Evolutionary conservation across 2,329 filamentous ascomycete species (phyloP), one percentile per base, ranked within the genome.

Genomic region (Fusarium redolens): DNA sequence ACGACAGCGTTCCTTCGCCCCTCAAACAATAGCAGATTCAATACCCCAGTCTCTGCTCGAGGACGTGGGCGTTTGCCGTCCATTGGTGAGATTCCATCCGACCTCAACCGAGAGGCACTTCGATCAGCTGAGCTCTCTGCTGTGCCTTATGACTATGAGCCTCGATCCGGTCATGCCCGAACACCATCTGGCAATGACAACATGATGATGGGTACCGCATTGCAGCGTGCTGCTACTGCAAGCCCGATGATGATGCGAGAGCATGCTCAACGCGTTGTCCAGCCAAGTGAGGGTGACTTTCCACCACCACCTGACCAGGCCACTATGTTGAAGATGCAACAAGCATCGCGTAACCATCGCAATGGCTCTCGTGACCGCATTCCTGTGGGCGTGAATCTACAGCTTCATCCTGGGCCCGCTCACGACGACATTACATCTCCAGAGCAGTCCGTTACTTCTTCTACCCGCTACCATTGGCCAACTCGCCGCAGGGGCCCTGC

Each of bases 281-380:
- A 68, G 44, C 67, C 72, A 41, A 65, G 52, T 31, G 73, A 77
- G 82, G 79, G 77, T 57, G 71, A 82, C 83, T 47, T 85, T 85
- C 86, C 93, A 12, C 92, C 93, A 1, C 94, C 94, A 3, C 83
- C 83, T 3, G 80, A 83, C 56, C 20, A 93, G 88, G 38, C 89
- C 86, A 13, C 89, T 87, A 28, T 92, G 89, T 55, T 88, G 88
- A 61, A 91, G 54, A 90, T 92, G 82, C 78, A 83, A 35, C 88
- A 91, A 60, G 85, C 90, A 50, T 86, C 86, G 11, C 84, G 88
- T 25, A 85, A 85, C 45, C 88, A 87, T 35, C 88, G 92, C 33
- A 93, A 92, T 71, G 91, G 92, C 17, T 94, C 94, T 12, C 90
- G 92, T 20, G 92, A 92, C 75, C 90, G 94, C 28, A 97, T 96